Base-by-base conservation (phyloP, 768 basidiomycete species). In the Tephrocybe sp. region DNA sequence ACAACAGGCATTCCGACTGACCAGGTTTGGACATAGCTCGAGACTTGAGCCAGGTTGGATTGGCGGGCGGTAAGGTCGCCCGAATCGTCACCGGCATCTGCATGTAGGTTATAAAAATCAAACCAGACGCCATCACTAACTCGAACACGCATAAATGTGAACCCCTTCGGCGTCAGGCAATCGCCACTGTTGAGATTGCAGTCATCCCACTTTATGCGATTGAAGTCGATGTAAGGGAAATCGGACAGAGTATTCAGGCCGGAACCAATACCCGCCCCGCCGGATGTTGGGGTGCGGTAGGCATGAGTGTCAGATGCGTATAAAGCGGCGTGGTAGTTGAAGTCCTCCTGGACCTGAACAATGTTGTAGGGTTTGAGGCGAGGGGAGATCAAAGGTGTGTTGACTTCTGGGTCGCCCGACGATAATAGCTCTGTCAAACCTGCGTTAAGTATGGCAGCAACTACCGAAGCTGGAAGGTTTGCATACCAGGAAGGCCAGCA, bases 81-180 rank as follows among this genome's bases (percentile, higher is more conserved):
- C 8, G 56, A 25, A 4, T 72, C 64, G 6, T 60, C 62, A 0
- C 70, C 72, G 17, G 72, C 71, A 47, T 73, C 71, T 2, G 68
- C 62, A 45, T 73, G 72, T 10, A 73, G 63, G 56, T 73, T 72
- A 58, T 72, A 72, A 11, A 69, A 57, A 46, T 71, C 71, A 5
- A 72, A 38, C 61, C 65, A 72, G 18, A 63, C 50, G 7, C 71
- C 70, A 17, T 68, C 68, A 9, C 63, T 56, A 33, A 66, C 57
- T 36, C 62, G 58, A 2, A 68, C 37, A 40, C 70, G 69, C 59
- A 65, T 63, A 57, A 68, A 71, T 0, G 68, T 71, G 63, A 73
- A 73, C 8, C 72, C 70, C 51, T 72, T 72, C 0, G 71, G 71
- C 10, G 70, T 72, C 15, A 73, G 59, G 54, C 72, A 73, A 56